A percentile compares a stretch with the other conserved stretches of the same genome.
Conservation (phyloP, 352 stramenopile genomes). For the Ochromonadaceae sp. region DNA sequence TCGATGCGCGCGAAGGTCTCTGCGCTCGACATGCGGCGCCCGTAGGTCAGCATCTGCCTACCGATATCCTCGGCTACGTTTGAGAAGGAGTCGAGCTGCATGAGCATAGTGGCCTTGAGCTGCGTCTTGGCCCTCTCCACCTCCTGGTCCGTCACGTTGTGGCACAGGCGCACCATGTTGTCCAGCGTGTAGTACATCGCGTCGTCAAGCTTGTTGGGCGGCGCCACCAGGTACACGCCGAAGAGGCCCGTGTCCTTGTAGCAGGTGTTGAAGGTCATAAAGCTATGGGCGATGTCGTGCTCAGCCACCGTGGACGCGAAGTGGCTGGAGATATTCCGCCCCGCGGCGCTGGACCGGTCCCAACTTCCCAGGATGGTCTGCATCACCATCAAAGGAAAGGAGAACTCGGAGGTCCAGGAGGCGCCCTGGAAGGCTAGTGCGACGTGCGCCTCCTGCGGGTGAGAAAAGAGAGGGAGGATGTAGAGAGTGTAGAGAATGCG, state of each 20-base stretch:
- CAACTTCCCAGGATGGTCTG: conserved; percentile 61
- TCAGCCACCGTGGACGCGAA: conserved; percentile 1
- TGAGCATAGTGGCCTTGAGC: conserved; percentile 92
- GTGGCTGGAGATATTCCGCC: background rate
- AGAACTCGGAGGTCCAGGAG: conserved; percentile 92
- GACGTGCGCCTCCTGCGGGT: conserved; percentile 76
- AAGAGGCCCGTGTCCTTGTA: conserved; percentile 99
- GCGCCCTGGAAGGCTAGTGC: conserved; percentile 94
- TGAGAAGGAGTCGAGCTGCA: conserved; percentile 94
- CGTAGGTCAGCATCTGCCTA: conserved; percentile 88
- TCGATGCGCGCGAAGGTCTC: conserved; percentile 98
- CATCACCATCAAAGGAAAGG: conserved; percentile 97
- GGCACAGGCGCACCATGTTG: conserved; percentile 81
- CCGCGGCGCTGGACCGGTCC: conserved; percentile 37
- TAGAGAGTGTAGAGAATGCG: no score
- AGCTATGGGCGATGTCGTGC: conserved; percentile 70
- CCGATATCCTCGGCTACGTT: conserved; percentile 98
- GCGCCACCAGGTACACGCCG: conserved; percentile 83
- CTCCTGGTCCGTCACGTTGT: conserved; percentile 91
- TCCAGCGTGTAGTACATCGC: conserved; percentile 84
- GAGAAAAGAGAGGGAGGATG: no score
- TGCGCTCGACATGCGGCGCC: conserved; percentile 85
- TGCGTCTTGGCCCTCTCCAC: conserved; percentile 92
- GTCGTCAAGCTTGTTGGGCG: conserved; percentile 80
- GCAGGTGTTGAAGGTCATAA: conserved; percentile 98